Evolutionary conservation across 306 rosid species (phyloP).

Genomic region (Pterocarpus macrocarpus): DNA sequence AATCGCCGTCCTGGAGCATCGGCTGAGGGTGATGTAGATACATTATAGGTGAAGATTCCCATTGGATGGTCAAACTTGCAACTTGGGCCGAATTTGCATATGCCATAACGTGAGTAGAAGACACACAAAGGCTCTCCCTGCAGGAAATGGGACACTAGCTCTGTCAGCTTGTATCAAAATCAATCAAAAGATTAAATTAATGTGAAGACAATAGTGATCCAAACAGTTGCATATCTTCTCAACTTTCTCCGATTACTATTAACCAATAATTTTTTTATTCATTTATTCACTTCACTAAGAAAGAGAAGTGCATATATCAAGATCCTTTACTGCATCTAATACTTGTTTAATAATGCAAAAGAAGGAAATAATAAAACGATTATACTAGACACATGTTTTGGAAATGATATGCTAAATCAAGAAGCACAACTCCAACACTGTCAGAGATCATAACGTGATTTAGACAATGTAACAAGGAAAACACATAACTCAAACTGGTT

Average conservation of each 20-base stretch:
- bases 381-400: constrained; percentile 10
- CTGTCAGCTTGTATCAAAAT: constrained; percentile 45
- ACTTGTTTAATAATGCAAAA: constrained; percentile 6
- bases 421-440: constrained; percentile 4
- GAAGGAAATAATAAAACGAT: constrained; percentile 17
- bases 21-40: constrained; percentile 69
- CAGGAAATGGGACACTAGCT: constrained; percentile 42
- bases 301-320: not conserved
- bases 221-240: constrained; percentile 31
- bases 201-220: not conserved
- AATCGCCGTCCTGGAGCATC: constrained; percentile 73
- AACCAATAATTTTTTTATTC: not conserved
- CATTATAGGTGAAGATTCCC: constrained; percentile 84
- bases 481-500: not conserved
- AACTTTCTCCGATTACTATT: not conserved
- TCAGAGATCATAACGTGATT: constrained; percentile 34
- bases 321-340: constrained; percentile 23
- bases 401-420: constrained; percentile 37
- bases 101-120: constrained; percentile 95
- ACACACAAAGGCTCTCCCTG: constrained; percentile 97
- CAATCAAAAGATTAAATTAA: constrained; percentile 31
- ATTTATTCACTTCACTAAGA: constrained; percentile 21
- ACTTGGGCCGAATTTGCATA: constrained; percentile 98
- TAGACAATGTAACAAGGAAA: constrained; percentile 19
- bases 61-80: constrained; percentile 99